Conservation (phyloP, 768 basidiomycete genomes). For the Gymnopilus dilepis region DNA sequence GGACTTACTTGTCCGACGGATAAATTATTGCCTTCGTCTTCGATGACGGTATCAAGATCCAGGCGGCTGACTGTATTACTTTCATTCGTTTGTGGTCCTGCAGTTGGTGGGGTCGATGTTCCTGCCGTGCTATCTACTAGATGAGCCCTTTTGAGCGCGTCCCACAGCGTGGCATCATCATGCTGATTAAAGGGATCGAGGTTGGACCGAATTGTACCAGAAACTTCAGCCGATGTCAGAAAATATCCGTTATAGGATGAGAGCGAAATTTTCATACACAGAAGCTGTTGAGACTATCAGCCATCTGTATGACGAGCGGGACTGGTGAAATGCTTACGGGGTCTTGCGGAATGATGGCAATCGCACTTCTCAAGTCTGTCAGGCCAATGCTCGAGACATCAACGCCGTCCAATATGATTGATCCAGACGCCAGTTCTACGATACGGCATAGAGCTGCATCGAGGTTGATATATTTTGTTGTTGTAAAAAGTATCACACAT, state of each 20-base stretch:
- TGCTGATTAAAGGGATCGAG: constrained; percentile 87
- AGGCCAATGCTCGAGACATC: constrained; percentile 85
- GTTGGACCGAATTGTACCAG: constrained; percentile 83
- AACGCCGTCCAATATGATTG: constrained; percentile 80
- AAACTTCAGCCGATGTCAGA: no score
- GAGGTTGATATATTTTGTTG: not conserved
- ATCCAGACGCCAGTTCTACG: constrained; percentile 81
- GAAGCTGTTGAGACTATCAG: constrained; percentile 37
- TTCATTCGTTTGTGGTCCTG: constrained; percentile 50
- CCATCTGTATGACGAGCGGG: no score
- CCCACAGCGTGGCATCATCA: constrained; percentile 85
- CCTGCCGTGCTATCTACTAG: constrained; percentile 60
- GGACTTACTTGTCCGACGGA: constrained; percentile 69
- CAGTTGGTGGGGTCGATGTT: constrained; percentile 38
- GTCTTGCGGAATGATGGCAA: constrained; percentile 88
- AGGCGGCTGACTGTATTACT: constrained; percentile 72
- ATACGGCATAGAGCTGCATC: constrained; percentile 74
- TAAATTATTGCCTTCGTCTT: constrained; percentile 86
- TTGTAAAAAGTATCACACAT: constrained; percentile 20
- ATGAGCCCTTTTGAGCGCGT: constrained; percentile 85
- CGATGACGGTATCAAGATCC: constrained; percentile 81
- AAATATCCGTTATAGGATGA: constrained; percentile 4
- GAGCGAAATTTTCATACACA: constrained; percentile 41
- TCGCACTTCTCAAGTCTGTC: constrained; percentile 64
- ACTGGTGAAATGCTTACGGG: constrained; percentile 49